Base-by-base conservation (phyloP, 805 yeast genomes). In the Ogataea ganodermae region DNA sequence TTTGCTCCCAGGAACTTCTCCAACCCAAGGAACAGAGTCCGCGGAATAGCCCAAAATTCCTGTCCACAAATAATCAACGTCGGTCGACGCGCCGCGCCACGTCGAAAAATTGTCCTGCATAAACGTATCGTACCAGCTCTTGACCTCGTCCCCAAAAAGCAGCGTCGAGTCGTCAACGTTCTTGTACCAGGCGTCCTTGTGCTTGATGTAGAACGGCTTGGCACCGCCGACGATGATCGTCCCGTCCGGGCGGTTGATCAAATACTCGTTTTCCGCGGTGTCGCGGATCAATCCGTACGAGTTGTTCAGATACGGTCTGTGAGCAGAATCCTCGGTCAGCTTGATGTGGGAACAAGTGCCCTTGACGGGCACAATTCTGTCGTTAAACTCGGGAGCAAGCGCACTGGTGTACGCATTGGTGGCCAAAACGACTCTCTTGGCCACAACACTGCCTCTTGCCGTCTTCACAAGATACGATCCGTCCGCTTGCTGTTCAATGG, bases 41-140 rank as follows among this genome's bases (percentile, higher is more conserved):
- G 60, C 62, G 6, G 77, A 61, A 50, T 65, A 73, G 3, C 78
- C 79, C 63, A 74, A 57, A 12, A 74, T 71, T 16, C 79, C 79
- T 13, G 71, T 53, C 80, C 80, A 75, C 2, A 57, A 42, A 22
- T 57, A 54, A 9, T 58, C 61, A 18, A 59, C 57, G 12, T 65
- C 51, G 3, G 51, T 43, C n/a, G 58, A 49, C 4, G 55, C 43
- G 24, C 57, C 51, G 45, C 59, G 57, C 67, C 72, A 67, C 14
- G 69, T 63, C 38, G 59, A 47, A 49, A 61, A 70, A 16, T 53
- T 54, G 6, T 58, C 49, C 33, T 57, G 55, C 72, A 69, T 68
- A 45, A 57, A 69, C 20, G 55, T 50, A 1, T 55, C 47, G 46
- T 62, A 62, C 32, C 54, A 62, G 6, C 48, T 44, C 31, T 56